Base-by-base conservation (phyloP, 1,139 yeast genomes). In the Candida tropicalis region DNA sequence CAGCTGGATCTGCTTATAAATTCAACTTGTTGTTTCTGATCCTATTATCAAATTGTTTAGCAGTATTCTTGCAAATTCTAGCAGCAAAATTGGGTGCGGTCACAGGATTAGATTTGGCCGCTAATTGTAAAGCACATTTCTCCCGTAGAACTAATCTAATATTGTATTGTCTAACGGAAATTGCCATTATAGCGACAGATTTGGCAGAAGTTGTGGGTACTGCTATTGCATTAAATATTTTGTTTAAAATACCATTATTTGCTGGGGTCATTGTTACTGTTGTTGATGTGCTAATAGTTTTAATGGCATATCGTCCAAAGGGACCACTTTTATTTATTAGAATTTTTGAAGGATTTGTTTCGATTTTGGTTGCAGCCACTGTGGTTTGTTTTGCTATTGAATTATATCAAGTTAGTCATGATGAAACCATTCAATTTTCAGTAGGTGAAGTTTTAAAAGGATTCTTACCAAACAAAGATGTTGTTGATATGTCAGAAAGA, bases 141-240 rank as follows among this genome's bases (percentile, higher is more conserved):
- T 84, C 91, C 1, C 66, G 66, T 31, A 75, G 77, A 65, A 58
- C 84, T 38, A 87, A 88, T 57, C 56, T 84, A 22, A 54, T 77
- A 15, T 71, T 90, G 2, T 91, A 89, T 59, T 56, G 78, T 1
- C 75, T 88, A 58, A 93, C 97, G 0, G 97, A 91, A 58, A 65
- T 87, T 20, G 96, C 97, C 16, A 91, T 90, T 45, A 82, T 90
- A 34, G 96, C 96, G 4, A 90, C 97, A 0, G 97, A 90, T 60
- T 73, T 90, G 54, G 97, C 97, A 0, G 97, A 90, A 60, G 96
- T 90, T 25, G 91, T 90, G 12, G 97, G 97, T 10, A 87, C 96
- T 3, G 96, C 97, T 5, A 85, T 91, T 42, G 87, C 97, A 1
- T 73, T 91, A 46, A 86, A 93, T 50, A 90, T 91, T 50, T 66